phyloP scores from a whole-genome alignment of 2,329 filamentous ascomycete species.

The Ascochyta pisi region DNA sequence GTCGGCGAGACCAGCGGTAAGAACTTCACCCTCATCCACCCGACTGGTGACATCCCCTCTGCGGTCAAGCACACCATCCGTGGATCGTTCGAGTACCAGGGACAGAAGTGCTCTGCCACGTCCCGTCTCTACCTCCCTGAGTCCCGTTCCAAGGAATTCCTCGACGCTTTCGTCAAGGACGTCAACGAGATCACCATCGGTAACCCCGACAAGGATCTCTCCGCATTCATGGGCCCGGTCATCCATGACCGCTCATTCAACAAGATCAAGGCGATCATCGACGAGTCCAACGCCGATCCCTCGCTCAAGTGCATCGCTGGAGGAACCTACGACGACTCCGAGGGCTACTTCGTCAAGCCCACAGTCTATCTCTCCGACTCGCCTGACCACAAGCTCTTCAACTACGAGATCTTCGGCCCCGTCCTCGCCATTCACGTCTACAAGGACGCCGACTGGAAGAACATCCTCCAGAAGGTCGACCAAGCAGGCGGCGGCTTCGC shows the following conservation, averaged over 20 bases:
- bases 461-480: constrained; percentile 64
- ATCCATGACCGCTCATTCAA: constrained; percentile 81
- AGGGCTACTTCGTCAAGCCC: constrained; percentile 81
- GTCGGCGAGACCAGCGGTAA: constrained; percentile 91
- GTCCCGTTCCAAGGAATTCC: constrained; percentile 75
- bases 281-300: constrained; percentile 74
- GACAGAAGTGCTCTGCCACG: constrained; percentile 87
- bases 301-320: constrained; percentile 75
- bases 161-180: constrained; percentile 68
- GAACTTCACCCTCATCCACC: constrained; percentile 86
- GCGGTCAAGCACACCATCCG: constrained; percentile 81
- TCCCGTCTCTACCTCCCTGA: constrained; percentile 78
- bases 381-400: constrained; percentile 74
- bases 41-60: constrained; percentile 76
- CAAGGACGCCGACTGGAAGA: constrained; percentile 65
- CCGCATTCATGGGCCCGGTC: constrained; percentile 83
- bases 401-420: constrained; percentile 81
- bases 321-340: constrained; percentile 75
- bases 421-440: constrained; percentile 78
- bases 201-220: constrained; percentile 66
- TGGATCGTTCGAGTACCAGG: constrained; percentile 86
- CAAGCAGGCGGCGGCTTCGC: constrained; percentile 73
- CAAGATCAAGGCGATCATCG: constrained; percentile 76
- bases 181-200: constrained; percentile 74
- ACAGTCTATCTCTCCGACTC: constrained; percentile 78